Evolutionary conservation across 805 yeast species (phyloP).

Genomic region (Yarrowia sp.): DNA sequence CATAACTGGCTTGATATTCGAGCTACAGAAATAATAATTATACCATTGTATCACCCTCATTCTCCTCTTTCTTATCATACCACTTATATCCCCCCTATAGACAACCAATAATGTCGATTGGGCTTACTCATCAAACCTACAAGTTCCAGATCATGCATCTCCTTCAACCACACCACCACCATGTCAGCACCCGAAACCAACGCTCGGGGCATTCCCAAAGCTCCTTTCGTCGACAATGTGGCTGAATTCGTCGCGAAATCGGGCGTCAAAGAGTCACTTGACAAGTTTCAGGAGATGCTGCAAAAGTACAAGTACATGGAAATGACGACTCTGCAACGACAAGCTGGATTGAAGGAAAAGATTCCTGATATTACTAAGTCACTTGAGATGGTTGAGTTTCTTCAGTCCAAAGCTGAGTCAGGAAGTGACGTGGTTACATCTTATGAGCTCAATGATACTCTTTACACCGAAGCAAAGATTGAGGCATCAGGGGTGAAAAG

Average conservation of each 20-base stretch:
- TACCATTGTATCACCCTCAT: too few relatives aligned
- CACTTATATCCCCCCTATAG: too few relatives aligned
- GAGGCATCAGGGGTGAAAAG: constrained; percentile 50
- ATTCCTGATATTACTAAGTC: constrained; percentile 92
- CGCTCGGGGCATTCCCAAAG: constrained; percentile 95
- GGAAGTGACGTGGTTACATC: constrained; percentile 60
- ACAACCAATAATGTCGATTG: too few relatives aligned
- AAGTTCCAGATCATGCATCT: too few relatives aligned
- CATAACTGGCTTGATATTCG: too few relatives aligned
- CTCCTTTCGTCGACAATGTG: constrained; percentile 86
- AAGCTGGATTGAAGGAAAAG: constrained; percentile 54
- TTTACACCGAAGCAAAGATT: constrained; percentile 78
- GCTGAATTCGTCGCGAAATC: constrained; percentile 64
- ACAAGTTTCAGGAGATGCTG: constrained; percentile 77
- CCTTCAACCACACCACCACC: neutral
- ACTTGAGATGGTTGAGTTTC: constrained; percentile 64
- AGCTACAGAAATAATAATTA: too few relatives aligned
- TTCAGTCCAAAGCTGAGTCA: constrained; percentile 49
- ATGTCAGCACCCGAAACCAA: constrained; percentile 42
- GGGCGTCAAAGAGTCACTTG: constrained; percentile 68
- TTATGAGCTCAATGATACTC: constrained; percentile 90
- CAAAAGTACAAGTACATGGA: constrained; percentile 89
- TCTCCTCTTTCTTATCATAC: too few relatives aligned
- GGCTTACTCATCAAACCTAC: too few relatives aligned
- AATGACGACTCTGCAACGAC: constrained; percentile 44